phyloP scores from a whole-genome alignment of 306 rosid species.

The Cajanus cajan region DNA sequence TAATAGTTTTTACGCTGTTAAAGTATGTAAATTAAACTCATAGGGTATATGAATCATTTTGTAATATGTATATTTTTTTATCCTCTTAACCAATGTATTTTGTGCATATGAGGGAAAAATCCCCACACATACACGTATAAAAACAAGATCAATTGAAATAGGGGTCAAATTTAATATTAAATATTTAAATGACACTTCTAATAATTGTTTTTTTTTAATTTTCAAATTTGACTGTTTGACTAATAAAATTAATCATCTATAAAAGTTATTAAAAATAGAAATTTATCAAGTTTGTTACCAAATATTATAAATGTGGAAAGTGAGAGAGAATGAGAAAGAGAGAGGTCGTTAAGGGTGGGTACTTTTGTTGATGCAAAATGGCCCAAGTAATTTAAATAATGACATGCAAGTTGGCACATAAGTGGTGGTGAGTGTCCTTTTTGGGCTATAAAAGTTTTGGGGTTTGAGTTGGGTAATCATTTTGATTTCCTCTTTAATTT shows the following conservation, averaged over 20 bases:
- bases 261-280: too few relatives aligned
- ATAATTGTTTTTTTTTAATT: neutral
- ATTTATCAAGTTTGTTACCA: too few relatives aligned
- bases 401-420: slow-evolving; percentile 37
- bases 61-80: neutral
- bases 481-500: slow-evolving; percentile 36
- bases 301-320: neutral
- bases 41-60: neutral
- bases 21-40: too few relatives aligned
- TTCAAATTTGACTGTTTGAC: too few relatives aligned
- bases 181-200: neutral
- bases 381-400: slow-evolving; percentile 20
- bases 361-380: slow-evolving; percentile 23
- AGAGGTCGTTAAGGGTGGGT: neutral
- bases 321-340: neutral
- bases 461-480: slow-evolving; percentile 42
- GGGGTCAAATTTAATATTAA: neutral
- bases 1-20: too few relatives aligned
- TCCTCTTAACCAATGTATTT: neutral
- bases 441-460: slow-evolving; percentile 23
- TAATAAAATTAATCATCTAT: too few relatives aligned
- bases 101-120: neutral
- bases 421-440: slow-evolving; percentile 33
- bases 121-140: neutral
- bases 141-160: neutral